Evolutionary conservation across 306 rosid species (phyloP), one percentile per base, ranked within the genome.

Genomic region (Acmispon strigosus): DNA sequence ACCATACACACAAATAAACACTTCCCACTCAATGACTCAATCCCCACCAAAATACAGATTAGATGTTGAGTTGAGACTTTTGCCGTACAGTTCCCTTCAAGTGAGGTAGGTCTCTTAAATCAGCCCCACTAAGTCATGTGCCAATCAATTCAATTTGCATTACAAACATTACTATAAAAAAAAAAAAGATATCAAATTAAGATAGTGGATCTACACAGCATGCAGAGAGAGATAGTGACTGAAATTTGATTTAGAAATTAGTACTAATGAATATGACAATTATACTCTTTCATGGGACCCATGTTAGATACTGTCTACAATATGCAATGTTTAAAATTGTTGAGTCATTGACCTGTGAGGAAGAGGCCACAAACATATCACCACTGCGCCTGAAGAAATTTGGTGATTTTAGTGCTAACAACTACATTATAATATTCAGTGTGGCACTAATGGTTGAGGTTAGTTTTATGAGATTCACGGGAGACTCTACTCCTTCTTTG

Each of bases 271-370:
- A 34, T 73, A 14, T 7, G 48, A n/a, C 34, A 45, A 42, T 57
- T 69, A 32, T 32, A 3, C 48, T 70, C 16, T 62, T 53, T 39
- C 37, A 62, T 53, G 72, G 86, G 81, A 59, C 78, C 81, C 70
- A 41, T 72, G 70, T 79, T 72, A 64, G 79, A 88, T 78, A 67
- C 7, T 67, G 86, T 80, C 85, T 37, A 42, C 17, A 74, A 62
- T 77, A 32, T 80, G 72, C 18, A 10, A 44, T 47, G 70, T 82
- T 72, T 81, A 53, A 82, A 81, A 66, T 65, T 74, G 67, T 50
- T 60, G 53, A 12, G 65, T 69, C 70, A 78, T 81, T 86, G 90
- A 88, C 88, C 63, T 66, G 2, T 16, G 39, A 45, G 17, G 76
- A 57, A 62, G 29, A 83, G 55, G 80, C 59, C 76, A 59, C 70